phyloP scores from a whole-genome alignment of 176 grass and related monocot genomes.

The Pharus latifolius region DNA sequence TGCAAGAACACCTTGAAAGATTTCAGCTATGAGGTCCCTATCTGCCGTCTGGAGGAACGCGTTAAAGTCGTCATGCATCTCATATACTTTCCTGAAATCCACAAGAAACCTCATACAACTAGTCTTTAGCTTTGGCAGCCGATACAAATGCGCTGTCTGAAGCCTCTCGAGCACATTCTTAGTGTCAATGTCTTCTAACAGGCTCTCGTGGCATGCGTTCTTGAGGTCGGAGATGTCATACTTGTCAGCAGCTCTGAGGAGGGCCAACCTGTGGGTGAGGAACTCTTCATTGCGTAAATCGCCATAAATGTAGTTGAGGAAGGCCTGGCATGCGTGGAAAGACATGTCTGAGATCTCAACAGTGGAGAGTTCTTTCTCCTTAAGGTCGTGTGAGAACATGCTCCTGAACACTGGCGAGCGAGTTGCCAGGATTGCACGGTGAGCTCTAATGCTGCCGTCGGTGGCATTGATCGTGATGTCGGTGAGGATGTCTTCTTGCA shows the following conservation, averaged over 20 bases:
- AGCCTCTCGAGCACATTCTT: slow-evolving; percentile 81
- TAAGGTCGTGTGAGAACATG: slow-evolving; percentile 94
- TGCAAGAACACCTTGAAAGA: slow-evolving; percentile 72
- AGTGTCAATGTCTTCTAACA: slow-evolving; percentile 58
- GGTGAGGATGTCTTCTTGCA: slow-evolving; percentile 60
- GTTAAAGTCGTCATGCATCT: slow-evolving; percentile 63
- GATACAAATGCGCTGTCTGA: slow-evolving; percentile 53
- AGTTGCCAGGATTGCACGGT: slow-evolving; percentile 63
- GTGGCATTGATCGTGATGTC: slow-evolving; percentile 84
- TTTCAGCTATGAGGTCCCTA: slow-evolving; percentile 73
- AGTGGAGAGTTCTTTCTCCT: slow-evolving; percentile 74
- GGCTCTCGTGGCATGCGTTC: slow-evolving; percentile 84
- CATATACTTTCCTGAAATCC: slow-evolving; percentile 91
- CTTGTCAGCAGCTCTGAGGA: slow-evolving; percentile 82
- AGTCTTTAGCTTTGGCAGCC: slow-evolving; percentile 54
- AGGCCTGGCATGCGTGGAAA: slow-evolving; percentile 59
- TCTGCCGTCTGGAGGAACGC: slow-evolving; percentile 69
- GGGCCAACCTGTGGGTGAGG: slow-evolving; percentile 50
- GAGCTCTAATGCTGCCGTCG: slow-evolving; percentile 64
- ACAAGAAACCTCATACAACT: slow-evolving; percentile 77
- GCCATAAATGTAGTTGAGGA: slow-evolving; percentile 85
- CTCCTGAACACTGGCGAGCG: slow-evolving; percentile 71
- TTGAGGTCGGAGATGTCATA: slow-evolving; percentile 82
- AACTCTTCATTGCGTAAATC: slow-evolving; percentile 58
- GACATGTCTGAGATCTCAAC: slow-evolving; percentile 90